phyloP scores from a whole-genome alignment of 306 rosid species.

The Rosa multiflora region DNA sequence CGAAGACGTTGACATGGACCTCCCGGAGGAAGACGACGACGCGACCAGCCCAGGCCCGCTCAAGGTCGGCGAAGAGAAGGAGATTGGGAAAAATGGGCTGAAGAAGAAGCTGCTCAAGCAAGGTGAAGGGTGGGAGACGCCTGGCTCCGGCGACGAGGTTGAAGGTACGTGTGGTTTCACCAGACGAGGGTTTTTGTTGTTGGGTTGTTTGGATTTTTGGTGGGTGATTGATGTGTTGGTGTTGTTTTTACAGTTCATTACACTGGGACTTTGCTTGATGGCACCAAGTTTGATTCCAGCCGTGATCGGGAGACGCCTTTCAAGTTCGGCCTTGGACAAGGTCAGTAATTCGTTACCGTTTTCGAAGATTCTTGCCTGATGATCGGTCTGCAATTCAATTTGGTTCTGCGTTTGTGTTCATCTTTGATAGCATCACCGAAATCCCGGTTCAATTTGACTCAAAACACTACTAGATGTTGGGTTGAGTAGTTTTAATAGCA shows the following conservation, averaged over 20 bases:
- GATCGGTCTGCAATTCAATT: no score
- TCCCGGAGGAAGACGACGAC: conserved; percentile 36
- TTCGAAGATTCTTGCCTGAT: no score
- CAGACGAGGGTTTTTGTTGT: neutral
- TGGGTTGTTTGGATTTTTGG: neutral
- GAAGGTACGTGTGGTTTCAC: conserved; percentile 41
- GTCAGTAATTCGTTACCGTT: conserved; percentile 13
- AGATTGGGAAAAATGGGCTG: conserved; percentile 65
- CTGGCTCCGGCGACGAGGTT: conserved; percentile 67
- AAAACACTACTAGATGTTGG: no score
- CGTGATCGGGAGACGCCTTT: conserved; percentile 75
- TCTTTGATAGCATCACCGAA: no score
- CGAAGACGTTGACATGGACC: conserved; percentile 40
- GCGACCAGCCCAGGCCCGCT: conserved; percentile 19
- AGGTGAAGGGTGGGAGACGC: conserved; percentile 79
- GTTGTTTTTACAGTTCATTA: conserved; percentile 60
- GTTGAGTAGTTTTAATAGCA: no score
- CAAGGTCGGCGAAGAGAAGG: conserved; percentile 81
- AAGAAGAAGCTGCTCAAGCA: conserved; percentile 76
- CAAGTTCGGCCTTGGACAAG: conserved; percentile 77
- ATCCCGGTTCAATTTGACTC: no score
- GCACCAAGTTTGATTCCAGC: conserved; percentile 78
- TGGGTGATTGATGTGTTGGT: neutral
- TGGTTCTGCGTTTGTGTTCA: no score
- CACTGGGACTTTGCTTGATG: conserved; percentile 74